Conservation (phyloP, 768 basidiomycete genomes). For the Lactifluus hygrophoroides region DNA sequence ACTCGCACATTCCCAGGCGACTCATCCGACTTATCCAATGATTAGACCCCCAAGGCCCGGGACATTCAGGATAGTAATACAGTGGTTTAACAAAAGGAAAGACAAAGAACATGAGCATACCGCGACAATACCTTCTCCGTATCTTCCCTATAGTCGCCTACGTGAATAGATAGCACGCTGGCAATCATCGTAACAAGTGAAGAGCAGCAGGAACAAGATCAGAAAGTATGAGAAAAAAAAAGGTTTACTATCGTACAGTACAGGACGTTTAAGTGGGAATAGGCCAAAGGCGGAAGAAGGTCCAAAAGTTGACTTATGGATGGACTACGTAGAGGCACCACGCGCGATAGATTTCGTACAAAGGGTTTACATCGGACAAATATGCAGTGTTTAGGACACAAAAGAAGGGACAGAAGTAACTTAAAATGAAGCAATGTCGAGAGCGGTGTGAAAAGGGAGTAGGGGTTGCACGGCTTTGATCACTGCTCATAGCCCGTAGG, state of each 20-base stretch:
- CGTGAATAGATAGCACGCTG: neutral
- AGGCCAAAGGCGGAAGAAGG: neutral
- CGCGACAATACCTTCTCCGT: neutral
- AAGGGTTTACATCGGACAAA: neutral
- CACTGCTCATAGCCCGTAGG: constrained; percentile 36
- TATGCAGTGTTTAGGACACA: constrained; percentile 11
- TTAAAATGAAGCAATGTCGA: neutral
- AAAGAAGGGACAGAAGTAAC: neutral
- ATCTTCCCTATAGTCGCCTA: neutral
- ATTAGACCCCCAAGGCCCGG: too few relatives aligned
- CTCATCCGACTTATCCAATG: neutral
- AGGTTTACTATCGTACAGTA: constrained; percentile 9
- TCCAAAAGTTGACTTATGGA: constrained; percentile 2
- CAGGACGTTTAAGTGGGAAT: constrained; percentile 10
- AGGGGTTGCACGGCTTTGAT: constrained; percentile 3
- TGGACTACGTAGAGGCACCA: constrained; percentile 4
- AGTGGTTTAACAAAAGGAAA: neutral
- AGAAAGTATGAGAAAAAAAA: neutral
- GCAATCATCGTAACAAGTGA: neutral
- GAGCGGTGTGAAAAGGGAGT: neutral
- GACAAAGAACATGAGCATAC: constrained; percentile 2
- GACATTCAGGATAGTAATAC: constrained; percentile 15
- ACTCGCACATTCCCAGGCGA: too few relatives aligned
- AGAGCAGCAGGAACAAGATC: neutral
- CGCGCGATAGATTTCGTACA: constrained; percentile 7